A percentile compares a stretch with the other conserved stretches of the same genome.
These are phyloP conservation scores for Pholiota microspora DNA, from an alignment of 768 basidiomycete species.

Conservation along the genomic window DNA sequence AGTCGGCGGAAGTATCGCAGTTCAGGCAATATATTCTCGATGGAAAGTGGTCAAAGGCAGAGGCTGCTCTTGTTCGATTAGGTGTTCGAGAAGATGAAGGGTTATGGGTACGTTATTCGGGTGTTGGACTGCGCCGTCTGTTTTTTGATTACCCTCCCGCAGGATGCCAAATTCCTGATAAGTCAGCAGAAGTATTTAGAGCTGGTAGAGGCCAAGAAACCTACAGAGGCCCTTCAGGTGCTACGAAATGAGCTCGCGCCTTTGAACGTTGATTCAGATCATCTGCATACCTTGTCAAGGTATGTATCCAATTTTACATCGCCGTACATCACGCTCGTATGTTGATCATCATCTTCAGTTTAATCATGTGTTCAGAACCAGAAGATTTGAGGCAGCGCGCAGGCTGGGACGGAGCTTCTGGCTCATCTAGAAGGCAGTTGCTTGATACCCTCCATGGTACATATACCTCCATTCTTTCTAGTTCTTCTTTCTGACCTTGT, in stretches of 20 bases:
- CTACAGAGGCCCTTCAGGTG: slow-evolving; percentile 79
- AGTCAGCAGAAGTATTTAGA: slow-evolving; percentile 97
- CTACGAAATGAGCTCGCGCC: slow-evolving; percentile 89
- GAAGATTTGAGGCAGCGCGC: slow-evolving; percentile 81
- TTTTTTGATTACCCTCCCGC: slow-evolving; percentile 14
- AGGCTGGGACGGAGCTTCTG: slow-evolving; percentile 87
- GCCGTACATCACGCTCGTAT: neutral
- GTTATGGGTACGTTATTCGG: slow-evolving; percentile 53
- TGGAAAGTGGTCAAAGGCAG: slow-evolving; percentile 80
- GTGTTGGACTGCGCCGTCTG: neutral
- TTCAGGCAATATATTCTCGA: slow-evolving; percentile 80
- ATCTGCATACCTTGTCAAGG: slow-evolving; percentile 89
- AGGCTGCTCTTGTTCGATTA: slow-evolving; percentile 62
- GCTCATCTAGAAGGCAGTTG: slow-evolving; percentile 72
- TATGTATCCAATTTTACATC: slow-evolving; percentile 23
- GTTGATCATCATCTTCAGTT: slow-evolving; percentile 40
- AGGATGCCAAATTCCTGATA: slow-evolving; percentile 87
- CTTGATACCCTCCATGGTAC: slow-evolving; percentile 82
- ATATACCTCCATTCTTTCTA: slow-evolving; percentile 16
- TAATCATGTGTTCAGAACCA: slow-evolving; percentile 90
- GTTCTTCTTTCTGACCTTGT: slow-evolving; percentile 6
- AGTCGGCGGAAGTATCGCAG: slow-evolving; percentile 70
- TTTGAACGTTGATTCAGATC: slow-evolving; percentile 72
- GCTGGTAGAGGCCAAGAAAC: slow-evolving; percentile 77
- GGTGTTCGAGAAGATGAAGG: slow-evolving; percentile 69